Percentiles rank a stretch among this genome's conserved stretches.
These are phyloP conservation scores for Nemania bipapillata DNA, from an alignment of 2,329 filamentous ascomycete species.

Conservation along the genomic window DNA sequence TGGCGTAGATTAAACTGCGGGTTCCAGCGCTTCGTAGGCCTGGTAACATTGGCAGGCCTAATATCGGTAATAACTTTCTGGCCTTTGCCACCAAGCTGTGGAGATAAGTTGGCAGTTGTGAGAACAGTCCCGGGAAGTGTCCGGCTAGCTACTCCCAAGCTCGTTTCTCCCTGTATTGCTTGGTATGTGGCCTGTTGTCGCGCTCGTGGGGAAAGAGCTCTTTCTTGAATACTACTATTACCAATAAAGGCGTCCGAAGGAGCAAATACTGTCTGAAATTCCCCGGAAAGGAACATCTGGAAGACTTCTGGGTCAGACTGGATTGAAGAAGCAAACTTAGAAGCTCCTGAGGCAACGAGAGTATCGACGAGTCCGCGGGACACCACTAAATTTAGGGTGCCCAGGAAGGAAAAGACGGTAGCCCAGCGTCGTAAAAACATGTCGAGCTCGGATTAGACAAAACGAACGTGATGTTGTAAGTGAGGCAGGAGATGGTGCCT, in stretches of 20 bases:
- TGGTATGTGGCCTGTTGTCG: not conserved
- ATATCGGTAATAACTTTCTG: not conserved
- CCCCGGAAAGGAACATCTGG: not conserved
- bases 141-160: not conserved
- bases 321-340: not conserved
- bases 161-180: not conserved
- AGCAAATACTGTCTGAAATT: not conserved
- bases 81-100: not conserved
- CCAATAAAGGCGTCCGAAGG: not conserved
- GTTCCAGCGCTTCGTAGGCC: not conserved
- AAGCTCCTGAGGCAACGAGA: conserved; percentile 1
- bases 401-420: not conserved
- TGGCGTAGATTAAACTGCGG: not conserved
- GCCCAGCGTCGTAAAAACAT: not conserved
- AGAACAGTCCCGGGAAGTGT: not conserved
- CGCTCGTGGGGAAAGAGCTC: not conserved
- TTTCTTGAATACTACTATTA: not conserved
- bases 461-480: not conserved
- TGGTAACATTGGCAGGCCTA: not conserved
- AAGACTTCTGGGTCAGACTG: not conserved
- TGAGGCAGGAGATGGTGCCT: not conserved
- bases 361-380: not conserved
- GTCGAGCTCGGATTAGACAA: not conserved
- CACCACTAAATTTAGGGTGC: not conserved
- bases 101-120: not conserved